phyloP scores from a whole-genome alignment of 2,329 filamentous ascomycete species.

The Pestalotiopsis fici region DNA sequence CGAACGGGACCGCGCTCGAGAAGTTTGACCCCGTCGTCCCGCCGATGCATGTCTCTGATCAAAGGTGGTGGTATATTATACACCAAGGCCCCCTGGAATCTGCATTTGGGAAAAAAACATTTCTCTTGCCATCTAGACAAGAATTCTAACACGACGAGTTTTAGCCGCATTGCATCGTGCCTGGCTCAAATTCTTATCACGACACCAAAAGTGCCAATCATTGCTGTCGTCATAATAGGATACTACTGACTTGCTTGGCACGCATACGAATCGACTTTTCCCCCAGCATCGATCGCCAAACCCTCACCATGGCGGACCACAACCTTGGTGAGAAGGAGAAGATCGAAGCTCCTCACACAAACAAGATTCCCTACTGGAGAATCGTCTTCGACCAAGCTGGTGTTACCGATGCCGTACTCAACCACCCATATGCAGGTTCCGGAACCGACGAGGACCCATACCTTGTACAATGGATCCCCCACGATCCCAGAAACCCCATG shows the following conservation, averaged over 20 bases:
- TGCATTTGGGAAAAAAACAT: neutral
- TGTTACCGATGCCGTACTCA: constrained; percentile 54
- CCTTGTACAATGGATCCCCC: constrained; percentile 4
- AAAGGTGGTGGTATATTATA: neutral
- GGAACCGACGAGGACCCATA: constrained; percentile 6
- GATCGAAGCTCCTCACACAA: neutral
- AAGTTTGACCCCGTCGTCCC: neutral
- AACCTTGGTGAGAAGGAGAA: constrained; percentile 1
- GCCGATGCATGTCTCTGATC: no score
- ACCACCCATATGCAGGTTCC: constrained; percentile 8
- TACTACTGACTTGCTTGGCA: neutral
- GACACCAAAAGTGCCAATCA: neutral
- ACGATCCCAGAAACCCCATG: constrained; percentile 4
- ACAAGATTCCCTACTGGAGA: constrained; percentile 13
- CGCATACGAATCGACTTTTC: neutral
- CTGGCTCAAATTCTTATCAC: neutral
- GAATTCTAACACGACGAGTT: neutral
- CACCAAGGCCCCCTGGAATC: neutral
- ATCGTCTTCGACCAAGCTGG: constrained; percentile 54
- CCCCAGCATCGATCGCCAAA: neutral
- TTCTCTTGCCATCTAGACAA: neutral
- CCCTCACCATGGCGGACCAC: neutral
- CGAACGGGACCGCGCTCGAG: neutral
- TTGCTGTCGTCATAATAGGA: neutral
- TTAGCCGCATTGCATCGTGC: neutral